These are phyloP conservation scores for Neurospora sp. DNA, from an alignment of 495 filamentous ascomycete genomes.

Conservation along the genomic window DNA sequence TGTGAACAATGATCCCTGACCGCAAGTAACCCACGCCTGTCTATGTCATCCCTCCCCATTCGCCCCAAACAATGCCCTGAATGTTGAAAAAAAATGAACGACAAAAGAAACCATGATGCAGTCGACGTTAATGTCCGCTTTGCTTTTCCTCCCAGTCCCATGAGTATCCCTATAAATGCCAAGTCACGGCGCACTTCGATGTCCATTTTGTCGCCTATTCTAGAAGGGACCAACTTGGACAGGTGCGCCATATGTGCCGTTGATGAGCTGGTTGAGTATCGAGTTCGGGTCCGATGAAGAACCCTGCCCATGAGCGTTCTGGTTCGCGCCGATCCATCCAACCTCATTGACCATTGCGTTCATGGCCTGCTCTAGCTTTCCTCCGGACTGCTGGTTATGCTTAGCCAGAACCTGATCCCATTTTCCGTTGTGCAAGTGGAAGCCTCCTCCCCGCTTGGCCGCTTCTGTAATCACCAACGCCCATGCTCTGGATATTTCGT, in stretches of 20 bases:
- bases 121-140: not conserved
- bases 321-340: slow-evolving; percentile 60
- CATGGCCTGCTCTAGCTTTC: slow-evolving; percentile 72
- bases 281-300: slow-evolving; percentile 46
- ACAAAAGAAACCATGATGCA: not conserved
- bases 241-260: slow-evolving; percentile 65
- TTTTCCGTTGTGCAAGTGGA: slow-evolving; percentile 78
- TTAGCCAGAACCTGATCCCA: slow-evolving; percentile 86
- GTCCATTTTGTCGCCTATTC: not conserved
- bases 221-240: slow-evolving; percentile 69
- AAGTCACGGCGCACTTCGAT: not conserved
- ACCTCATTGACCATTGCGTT: slow-evolving; percentile 61
- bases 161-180: not conserved
- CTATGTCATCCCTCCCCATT: not conserved
- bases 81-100: not conserved
- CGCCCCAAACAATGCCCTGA: not conserved
- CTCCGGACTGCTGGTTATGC: slow-evolving; percentile 80
- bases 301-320: slow-evolving; percentile 26
- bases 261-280: slow-evolving; percentile 69
- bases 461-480: slow-evolving; percentile 84
- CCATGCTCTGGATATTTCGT: slow-evolving; percentile 92
- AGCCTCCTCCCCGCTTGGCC: slow-evolving; percentile 81
- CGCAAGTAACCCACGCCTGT: not conserved
- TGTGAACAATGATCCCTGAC: not conserved
- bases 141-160: not conserved